Evolutionary conservation across 345 rosid genomes (phyloP), one percentile per base, ranked within the genome.

Genomic region (Citrus hindsii): DNA sequence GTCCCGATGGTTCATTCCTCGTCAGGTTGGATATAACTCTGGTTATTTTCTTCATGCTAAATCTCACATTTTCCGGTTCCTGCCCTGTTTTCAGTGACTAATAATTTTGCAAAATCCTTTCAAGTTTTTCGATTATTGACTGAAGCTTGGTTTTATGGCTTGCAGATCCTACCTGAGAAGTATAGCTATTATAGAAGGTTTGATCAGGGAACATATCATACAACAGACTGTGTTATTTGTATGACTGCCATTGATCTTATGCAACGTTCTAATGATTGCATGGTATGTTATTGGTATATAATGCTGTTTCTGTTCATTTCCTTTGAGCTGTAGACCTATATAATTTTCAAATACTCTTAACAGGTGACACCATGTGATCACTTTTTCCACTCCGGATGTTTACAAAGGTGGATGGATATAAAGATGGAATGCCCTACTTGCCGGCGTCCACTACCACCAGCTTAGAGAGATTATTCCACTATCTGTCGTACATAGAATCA

Each of bases 401-500:
- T 96, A 80, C 98, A 90, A 86, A 90, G 97, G 83, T 96, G 99
- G 98, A 96, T 96, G 99, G 99, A 96, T 82, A 89, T 96, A 84
- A 96, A 96, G 87, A 96, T 96, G 99, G 99, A 96, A 85, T 96
- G 99, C 77, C 99, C 99, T 70, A 96, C 99, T 71, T 96, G 99
- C 85, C 94, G 99, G 79, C 94, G 99, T 58, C 79, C 92, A 4
- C 84, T 96, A 64, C 99, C 99, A 30, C 93, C 99, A 77, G 97
- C 95, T 70, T 92, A 86, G 88, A 76, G 81, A 59, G 66, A 77
- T 40, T 4, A 16, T 63, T 78, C 77, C 65, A 66, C 79, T 69
- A 0, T 86, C 73, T 69, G 82, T 84, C 67, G 53, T 65, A 60
- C 80, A 73, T 73, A 83, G 83, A 85, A 82, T 68, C 83, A 72